Conservation (phyloP, 208 protist genomes). For the Zelonia costaricensis region DNA sequence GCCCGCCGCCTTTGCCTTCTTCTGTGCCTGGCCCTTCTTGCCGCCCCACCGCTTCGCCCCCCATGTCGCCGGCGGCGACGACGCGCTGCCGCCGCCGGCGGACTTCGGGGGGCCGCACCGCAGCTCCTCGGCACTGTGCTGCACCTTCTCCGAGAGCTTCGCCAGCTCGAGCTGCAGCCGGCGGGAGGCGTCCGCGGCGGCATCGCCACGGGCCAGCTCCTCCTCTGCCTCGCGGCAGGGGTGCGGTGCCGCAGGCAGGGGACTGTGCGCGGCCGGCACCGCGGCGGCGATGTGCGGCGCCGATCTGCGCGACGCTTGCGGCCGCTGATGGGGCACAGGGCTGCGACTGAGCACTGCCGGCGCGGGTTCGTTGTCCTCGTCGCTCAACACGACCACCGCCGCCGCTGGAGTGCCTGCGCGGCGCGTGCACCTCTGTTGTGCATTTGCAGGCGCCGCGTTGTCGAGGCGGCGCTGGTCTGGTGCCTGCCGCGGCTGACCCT, state of each 20-base stretch:
- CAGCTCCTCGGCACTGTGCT: conserved; percentile 37
- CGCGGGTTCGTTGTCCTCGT: background rate
- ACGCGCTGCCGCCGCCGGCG: background rate
- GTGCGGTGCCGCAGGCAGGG: background rate
- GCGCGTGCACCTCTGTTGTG: background rate
- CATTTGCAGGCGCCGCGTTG: background rate
- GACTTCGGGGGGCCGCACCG: conserved; percentile 27
- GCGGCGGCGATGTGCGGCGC: background rate
- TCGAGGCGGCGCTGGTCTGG: no score
- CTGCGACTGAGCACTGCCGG: background rate
- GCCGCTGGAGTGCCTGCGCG: background rate
- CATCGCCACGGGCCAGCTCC: background rate
- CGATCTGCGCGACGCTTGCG: background rate
- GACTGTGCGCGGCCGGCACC: background rate
- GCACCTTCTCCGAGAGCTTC: conserved; percentile 43
- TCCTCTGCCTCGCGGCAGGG: no score
- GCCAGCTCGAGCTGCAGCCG: conserved; percentile 36
- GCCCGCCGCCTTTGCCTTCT: conserved; percentile 3
- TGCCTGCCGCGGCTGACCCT: no score
- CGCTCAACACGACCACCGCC: background rate
- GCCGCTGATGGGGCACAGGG: background rate
- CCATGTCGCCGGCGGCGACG: background rate
- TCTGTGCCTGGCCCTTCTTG: conserved; percentile 18
- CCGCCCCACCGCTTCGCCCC: conserved; percentile 12
- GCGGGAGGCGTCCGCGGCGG: background rate